Base-by-base conservation (phyloP, 805 yeast species). In the Scheffersomyces spartinae region DNA sequence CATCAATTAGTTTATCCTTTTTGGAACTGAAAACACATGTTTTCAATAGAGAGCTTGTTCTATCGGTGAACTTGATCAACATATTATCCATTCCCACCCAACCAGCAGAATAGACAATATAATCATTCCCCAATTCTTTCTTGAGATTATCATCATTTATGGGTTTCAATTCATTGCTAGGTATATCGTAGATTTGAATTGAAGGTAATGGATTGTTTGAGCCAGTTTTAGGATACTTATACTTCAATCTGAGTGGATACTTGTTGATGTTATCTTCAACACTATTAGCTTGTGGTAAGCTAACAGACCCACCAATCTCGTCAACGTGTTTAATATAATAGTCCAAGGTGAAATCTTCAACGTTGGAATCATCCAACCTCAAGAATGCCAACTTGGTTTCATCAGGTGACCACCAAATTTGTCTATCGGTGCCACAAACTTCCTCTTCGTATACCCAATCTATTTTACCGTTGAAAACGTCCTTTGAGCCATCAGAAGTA, bases 371-470 rank as follows among this genome's bases (percentile, higher is more conserved):
- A 38, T 80, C 64, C 13, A 69, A 60, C 34, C 54, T 63, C 32
- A 77, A 61, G 38, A 57, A 81, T 0, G 75, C 54, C 24, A 79
- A 33, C 27, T 54, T 55, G 2, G 68, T 45, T 35, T 75, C 80
- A 34, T 72, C 71, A 1, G 78, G 75, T 9, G 75, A 55, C 85
- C 88, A 80, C 80, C 84, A 79, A 8, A 79, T 52, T 1, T 79
- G 71, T 18, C 45, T 49, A 33, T 77, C 86, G 9, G 52, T 39
- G 0, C 63, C 64, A 8, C 74, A 49, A 1, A 81, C 81, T 40
- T 81, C 94, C 42, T 81, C 93, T 45, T 81, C 93, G 45, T 80
- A 80, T 2, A 80, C 75, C 91, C 93, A 81, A 41, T 80, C 91
- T 0, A 86, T 74, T 34, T 63, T 74, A 5, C 83, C 94, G 37